Conservation (phyloP, 2,329 filamentous ascomycete species). For the Colletotrichum sp. region DNA sequence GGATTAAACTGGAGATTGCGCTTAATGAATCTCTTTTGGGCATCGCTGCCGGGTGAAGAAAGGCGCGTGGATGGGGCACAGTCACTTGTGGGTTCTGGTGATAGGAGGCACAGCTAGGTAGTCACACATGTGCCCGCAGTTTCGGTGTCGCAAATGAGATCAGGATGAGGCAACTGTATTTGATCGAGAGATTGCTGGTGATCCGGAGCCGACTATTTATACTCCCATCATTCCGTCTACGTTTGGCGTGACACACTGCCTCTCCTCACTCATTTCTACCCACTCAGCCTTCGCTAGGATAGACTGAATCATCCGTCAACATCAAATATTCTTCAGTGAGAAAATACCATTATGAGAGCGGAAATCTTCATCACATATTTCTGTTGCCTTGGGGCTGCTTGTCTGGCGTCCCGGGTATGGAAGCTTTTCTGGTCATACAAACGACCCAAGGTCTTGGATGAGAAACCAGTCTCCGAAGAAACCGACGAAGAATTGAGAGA, state of each 20-base stretch:
- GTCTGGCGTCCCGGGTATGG: not conserved
- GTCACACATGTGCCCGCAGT: not conserved
- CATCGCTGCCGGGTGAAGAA: not conserved
- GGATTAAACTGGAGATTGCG: not conserved
- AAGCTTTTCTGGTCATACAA: not conserved
- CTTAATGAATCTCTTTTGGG: not conserved
- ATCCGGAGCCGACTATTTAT: not conserved
- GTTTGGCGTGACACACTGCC: not conserved
- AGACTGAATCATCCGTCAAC: not conserved
- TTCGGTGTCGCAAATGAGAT: not conserved
- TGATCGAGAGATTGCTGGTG: not conserved
- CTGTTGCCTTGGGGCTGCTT: not conserved
- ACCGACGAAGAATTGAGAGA: not conserved
- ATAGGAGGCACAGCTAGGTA: not conserved
- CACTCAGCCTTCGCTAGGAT: not conserved
- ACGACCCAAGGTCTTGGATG: not conserved
- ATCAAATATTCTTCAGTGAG: not conserved
- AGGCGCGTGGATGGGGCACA: not conserved
- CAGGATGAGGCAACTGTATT: not conserved
- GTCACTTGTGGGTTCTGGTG: not conserved
- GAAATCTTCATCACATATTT: not conserved
- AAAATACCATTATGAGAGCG: not conserved
- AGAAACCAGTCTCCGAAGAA: not conserved
- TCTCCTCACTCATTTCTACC: not conserved
- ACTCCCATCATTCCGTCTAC: not conserved